These are phyloP conservation scores for Pterula multifida DNA, from an alignment of 1,284 basidiomycete genomes.

Conservation along the genomic window DNA sequence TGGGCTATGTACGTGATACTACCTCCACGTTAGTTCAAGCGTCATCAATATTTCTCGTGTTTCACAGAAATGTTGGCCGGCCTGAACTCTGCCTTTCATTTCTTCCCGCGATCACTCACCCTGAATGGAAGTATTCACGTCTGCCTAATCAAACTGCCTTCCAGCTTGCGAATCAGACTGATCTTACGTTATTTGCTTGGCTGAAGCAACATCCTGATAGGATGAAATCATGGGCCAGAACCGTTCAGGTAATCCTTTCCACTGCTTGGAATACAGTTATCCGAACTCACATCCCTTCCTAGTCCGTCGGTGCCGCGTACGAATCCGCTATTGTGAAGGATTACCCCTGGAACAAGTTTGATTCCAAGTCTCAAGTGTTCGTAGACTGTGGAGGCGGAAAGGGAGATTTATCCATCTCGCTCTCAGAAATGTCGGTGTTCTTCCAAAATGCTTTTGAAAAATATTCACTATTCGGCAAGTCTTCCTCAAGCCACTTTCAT, in stretches of 20 bases:
- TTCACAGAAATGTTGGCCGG: constrained; percentile 13
- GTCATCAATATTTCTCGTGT: no score
- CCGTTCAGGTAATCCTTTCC: not conserved
- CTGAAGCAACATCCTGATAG: not conserved
- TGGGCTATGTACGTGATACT: constrained; percentile 12
- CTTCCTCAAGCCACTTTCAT: not conserved
- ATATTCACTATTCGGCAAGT: not conserved
- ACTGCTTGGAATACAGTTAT: not conserved
- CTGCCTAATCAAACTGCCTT: constrained; percentile 14
- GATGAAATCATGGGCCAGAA: not conserved
- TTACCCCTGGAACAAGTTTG: not conserved
- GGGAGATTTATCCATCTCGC: not conserved
- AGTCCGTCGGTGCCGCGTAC: not conserved
- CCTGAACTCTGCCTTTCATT: constrained; percentile 12
- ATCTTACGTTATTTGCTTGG: constrained; percentile 12
- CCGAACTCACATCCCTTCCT: no score
- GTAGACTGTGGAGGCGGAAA: not conserved
- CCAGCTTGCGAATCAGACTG: constrained; percentile 13
- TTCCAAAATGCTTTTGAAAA: no score
- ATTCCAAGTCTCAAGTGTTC: not conserved
- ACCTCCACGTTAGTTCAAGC: not conserved
- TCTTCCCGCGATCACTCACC: constrained; percentile 12
- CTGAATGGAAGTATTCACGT: constrained; percentile 15
- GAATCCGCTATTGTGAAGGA: not conserved
- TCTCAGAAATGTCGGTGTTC: not conserved